Evolutionary conservation across 2,329 filamentous ascomycete species (phyloP), one percentile per base, ranked within the genome.

Genomic region (Scortechinia acanthostroma): DNA sequence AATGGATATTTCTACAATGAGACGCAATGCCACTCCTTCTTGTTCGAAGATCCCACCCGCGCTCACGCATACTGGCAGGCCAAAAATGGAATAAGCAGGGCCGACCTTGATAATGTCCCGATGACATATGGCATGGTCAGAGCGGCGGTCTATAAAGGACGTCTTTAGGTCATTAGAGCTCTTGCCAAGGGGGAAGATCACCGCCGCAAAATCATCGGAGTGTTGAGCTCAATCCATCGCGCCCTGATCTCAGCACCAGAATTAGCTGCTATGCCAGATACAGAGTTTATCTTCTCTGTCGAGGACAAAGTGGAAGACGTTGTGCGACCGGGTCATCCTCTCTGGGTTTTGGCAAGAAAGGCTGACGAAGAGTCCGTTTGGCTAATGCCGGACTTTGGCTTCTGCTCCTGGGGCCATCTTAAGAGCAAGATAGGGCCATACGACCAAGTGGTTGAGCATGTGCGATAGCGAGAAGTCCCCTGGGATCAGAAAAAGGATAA

Each of bases 1-100:
- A 51, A 48, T 22, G 60, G 63, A 33, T 53, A 58, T 25, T 51
- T 51, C 1, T 53, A 64, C 0, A 51, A 50, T 10, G 43, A 50
- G 3, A 37, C 22, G 6, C 4, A 21, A 37, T 37, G 13, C 16
- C 23, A 53, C 42, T 50, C 52, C 10, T 35, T 49, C 22, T 20
- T 54, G 22, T 54, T 48, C 47, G 48, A 51, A 43, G 52, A 54
- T 46, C 46, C 53, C 43, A 47, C 51, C 23, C 52, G 52, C 20
- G 51, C 50, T 4, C 50, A 50, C 40, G 45, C 52, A 22, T 50
- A 51, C 42, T 45, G 53, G n/a, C 33, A 49, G 15, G 35, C 42
- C 13, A 30, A 47, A 28, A 50, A 50, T 28, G 43, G 40, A 22
- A 46, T 47, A 13, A 42, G 52, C 10, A 51, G 43, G 10, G 50